phyloP scores from a whole-genome alignment of 2,329 filamentous ascomycete genomes.

The Epichloe brachyelytri region DNA sequence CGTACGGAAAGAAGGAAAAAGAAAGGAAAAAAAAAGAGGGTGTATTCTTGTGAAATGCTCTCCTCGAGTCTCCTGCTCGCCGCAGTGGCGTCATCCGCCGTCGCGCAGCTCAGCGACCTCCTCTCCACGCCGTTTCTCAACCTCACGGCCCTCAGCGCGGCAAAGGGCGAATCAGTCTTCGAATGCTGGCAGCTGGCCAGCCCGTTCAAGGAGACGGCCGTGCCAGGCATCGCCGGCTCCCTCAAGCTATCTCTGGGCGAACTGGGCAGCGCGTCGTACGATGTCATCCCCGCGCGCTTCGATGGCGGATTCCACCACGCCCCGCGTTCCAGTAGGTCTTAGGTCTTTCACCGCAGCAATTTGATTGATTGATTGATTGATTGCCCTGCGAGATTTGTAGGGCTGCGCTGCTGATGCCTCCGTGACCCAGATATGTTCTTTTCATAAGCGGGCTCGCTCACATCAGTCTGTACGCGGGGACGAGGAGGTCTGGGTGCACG shows the following conservation, averaged over 20 bases:
- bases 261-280: constrained; percentile 20
- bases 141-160: constrained; percentile 26
- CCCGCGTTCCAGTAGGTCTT: constrained; percentile 26
- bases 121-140: constrained; percentile 18
- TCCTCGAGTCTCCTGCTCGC: not conserved
- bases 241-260: constrained; percentile 18
- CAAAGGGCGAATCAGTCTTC: constrained; percentile 24
- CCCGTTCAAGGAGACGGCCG: constrained; percentile 12
- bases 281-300: constrained; percentile 22
- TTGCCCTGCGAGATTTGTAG: not conserved
- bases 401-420: not conserved
- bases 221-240: constrained; percentile 21
- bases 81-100: not conserved
- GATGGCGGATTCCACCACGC: constrained; percentile 29
- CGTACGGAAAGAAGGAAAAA: no score
- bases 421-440: constrained; percentile 16
- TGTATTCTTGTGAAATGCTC: not conserved
- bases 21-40: no score
- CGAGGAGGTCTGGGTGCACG: constrained; percentile 22
- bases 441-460: constrained; percentile 28
- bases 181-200: constrained; percentile 31
- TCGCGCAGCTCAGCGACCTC: not conserved
- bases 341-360: constrained; percentile 6
- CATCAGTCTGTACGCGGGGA: constrained; percentile 26
- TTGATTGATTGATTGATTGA: not conserved